phyloP scores from a whole-genome alignment of 73 alveolate species.

The Paramecium caudatum region DNA sequence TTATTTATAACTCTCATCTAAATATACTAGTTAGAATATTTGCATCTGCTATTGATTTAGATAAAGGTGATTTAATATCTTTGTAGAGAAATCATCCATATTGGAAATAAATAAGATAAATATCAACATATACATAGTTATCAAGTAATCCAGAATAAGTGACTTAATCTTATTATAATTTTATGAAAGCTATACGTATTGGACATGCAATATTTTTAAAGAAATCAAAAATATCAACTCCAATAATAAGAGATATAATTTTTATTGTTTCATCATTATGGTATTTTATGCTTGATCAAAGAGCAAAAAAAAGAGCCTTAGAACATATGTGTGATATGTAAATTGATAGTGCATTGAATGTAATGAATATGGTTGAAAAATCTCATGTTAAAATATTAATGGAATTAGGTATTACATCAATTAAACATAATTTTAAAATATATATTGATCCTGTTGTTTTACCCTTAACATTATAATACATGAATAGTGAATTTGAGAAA shows the following conservation, averaged over 20 bases:
- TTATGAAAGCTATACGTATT: slow-evolving; percentile 50
- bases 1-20: slow-evolving; percentile 42
- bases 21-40: slow-evolving; percentile 35
- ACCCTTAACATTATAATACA: slow-evolving; percentile 13
- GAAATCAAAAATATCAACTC: not conserved
- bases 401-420: slow-evolving; percentile 51
- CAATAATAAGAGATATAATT: slow-evolving; percentile 22
- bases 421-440: slow-evolving; percentile 31
- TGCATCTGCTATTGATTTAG: slow-evolving; percentile 65
- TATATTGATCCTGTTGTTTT: slow-evolving; percentile 63
- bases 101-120: not conserved
- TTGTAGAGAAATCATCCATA: not conserved
- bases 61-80: slow-evolving; percentile 14
- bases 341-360: slow-evolving; percentile 42
- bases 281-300: slow-evolving; percentile 44
- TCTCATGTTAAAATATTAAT: slow-evolving; percentile 30
- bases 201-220: slow-evolving; percentile 58
- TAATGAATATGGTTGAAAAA: slow-evolving; percentile 55
- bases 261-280: slow-evolving; percentile 37
- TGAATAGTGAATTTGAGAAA: not conserved
- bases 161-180: slow-evolving; percentile 38
- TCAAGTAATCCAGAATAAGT: slow-evolving; percentile 10
- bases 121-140: slow-evolving; percentile 29
- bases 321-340: slow-evolving; percentile 64
- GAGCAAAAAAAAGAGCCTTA: slow-evolving; percentile 56